Base-by-base conservation (phyloP, 306 rosid species). In the Calophaca sinica region DNA sequence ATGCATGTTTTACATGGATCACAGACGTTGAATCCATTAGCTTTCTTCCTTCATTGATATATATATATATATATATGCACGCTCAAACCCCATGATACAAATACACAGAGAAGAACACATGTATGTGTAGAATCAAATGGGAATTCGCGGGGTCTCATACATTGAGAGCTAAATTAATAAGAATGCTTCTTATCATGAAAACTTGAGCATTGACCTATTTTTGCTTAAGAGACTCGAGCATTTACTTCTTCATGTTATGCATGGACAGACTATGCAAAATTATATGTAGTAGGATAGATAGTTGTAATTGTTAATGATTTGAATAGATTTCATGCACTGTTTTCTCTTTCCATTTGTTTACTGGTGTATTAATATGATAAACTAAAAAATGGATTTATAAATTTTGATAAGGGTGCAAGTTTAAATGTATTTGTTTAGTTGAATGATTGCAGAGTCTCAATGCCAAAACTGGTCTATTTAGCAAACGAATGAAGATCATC, bases 401-500 rank as follows among this genome's bases (percentile, higher is more conserved):
- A 33, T 74, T 10, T 67, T 29, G 74, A 63, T 64, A 32, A 58
- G 88, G 58, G 50, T 85, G 76, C 80, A 81, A 80, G 73, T 86
- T 86, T 88, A 87, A 89, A 77, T 82, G 78, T 87, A 76, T 85
- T 74, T 76, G 80, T 89, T 85, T 94, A 91, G 98, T 86, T 91
- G 86, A 84, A 84, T 89, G 89, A 55, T 89, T 88, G 87, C 98
- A 94, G 98, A 91, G 91, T 89, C 93, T 94, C 81, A 94, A 94
- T 89, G 97, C 91, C 55, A 94, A 88, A 86, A 94, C 97, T 38
- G 98, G 98, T 84, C 81, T 94, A 28, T 91, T 94, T 87, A 94
- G 98, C 83, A 94, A 94, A 83, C 87, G 96, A 73, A 94, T 94
- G 98, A 94, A 84, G 94, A 94, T 94, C 63, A 94, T 94, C 74